Percentiles rank a stretch among this genome's conserved stretches.
These are phyloP conservation scores for Suillus sp. DNA, from an alignment of 768 basidiomycete genomes.

Conservation along the genomic window DNA sequence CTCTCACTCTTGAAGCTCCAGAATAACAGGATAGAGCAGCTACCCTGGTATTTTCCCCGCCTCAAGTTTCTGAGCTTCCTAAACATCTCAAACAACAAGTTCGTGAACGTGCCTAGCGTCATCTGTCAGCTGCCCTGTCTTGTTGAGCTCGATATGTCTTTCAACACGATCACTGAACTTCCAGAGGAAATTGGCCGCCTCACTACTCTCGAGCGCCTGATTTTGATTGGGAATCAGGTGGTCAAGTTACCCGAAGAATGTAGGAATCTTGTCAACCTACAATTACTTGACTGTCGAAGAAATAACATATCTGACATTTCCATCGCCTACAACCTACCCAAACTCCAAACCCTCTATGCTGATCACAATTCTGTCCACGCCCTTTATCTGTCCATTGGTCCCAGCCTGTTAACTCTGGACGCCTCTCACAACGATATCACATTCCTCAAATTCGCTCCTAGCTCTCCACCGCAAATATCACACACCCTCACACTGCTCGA, in stretches of 20 bases:
- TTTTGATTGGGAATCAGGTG: slow-evolving; percentile 87
- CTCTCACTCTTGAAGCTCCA: slow-evolving; percentile 73
- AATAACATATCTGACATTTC: slow-evolving; percentile 82
- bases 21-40: slow-evolving; percentile 87
- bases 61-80: slow-evolving; percentile 71
- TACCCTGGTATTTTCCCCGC: slow-evolving; percentile 85
- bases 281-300: slow-evolving; percentile 79
- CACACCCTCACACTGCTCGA: slow-evolving; percentile 77
- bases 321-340: slow-evolving; percentile 66
- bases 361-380: slow-evolving; percentile 85
- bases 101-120: slow-evolving; percentile 70
- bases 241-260: slow-evolving; percentile 68
- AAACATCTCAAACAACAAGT: slow-evolving; percentile 97
- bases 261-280: slow-evolving; percentile 56
- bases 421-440: slow-evolving; percentile 91
- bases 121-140: slow-evolving; percentile 75
- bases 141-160: slow-evolving; percentile 88
- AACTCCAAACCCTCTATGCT: slow-evolving; percentile 66
- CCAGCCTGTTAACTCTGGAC: slow-evolving; percentile 61
- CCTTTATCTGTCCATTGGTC: slow-evolving; percentile 76
- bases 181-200: slow-evolving; percentile 80
- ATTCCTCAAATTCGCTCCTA: slow-evolving; percentile 62
- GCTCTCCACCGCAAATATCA: slow-evolving; percentile 44
- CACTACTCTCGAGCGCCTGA: slow-evolving; percentile 64
- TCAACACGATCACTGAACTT: slow-evolving; percentile 84